phyloP scores from a whole-genome alignment of 192 early-diverging fungal species.

The Coemansia sp. region DNA sequence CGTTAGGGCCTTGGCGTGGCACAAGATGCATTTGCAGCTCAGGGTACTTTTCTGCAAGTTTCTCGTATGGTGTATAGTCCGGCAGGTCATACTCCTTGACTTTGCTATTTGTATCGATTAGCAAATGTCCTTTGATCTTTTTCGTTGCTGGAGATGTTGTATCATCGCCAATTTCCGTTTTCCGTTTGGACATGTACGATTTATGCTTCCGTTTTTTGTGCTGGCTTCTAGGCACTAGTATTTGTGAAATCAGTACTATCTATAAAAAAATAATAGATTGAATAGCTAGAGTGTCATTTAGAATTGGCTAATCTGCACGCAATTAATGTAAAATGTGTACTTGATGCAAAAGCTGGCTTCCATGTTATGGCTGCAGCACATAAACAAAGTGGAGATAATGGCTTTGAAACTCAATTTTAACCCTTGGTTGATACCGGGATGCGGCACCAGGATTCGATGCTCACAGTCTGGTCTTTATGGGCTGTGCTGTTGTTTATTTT shows the following conservation, averaged over 20 bases:
- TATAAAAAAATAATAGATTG: background rate
- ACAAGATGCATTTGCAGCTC: slow-evolving; percentile 17
- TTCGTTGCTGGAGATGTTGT: slow-evolving; percentile 3
- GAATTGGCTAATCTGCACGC: background rate
- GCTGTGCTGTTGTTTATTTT: background rate
- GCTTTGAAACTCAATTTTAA: background rate
- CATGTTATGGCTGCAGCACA: slow-evolving; percentile 3
- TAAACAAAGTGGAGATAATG: background rate
- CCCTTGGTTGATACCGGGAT: too few species aligned
- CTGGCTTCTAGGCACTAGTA: too few species aligned
- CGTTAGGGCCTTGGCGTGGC: background rate
- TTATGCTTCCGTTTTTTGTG: background rate
- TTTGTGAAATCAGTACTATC: too few species aligned
- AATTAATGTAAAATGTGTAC: background rate
- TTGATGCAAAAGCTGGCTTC: background rate
- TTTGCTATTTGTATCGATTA: background rate
- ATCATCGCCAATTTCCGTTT: background rate
- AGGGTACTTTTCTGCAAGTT: slow-evolving; percentile 13
- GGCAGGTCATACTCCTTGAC: slow-evolving; percentile 17
- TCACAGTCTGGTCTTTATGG: too few species aligned
- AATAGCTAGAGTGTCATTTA: too few species aligned
- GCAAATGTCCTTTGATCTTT: background rate
- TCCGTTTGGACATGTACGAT: background rate
- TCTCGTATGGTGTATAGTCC: slow-evolving; percentile 10
- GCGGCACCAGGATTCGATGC: background rate